Evolutionary conservation across 805 yeast species (phyloP), one percentile per base, ranked within the genome.

Genomic region (Ogataea pini): DNA sequence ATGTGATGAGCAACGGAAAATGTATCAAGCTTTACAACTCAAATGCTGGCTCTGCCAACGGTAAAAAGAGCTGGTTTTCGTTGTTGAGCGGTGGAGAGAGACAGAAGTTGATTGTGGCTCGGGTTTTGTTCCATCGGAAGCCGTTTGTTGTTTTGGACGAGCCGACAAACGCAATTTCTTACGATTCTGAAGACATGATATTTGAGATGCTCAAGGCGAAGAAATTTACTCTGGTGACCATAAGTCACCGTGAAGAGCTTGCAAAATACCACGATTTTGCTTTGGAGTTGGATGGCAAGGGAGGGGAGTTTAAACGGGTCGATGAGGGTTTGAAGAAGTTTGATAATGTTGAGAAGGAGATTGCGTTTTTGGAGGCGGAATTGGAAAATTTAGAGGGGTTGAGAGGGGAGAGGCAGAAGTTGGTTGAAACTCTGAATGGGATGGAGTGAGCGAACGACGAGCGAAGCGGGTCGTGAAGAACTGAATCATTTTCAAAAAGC

Each of bases 21-120:
- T 22, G 17, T n/a, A 50, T 61, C 29, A 45, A 56, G 25, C 55
- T 64, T 17, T 63, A 58, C 38, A 64, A 63, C 49, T 56, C 64
- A 4, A 59, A 57, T 48, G 49, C 50, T 24, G 58, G 61, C 9
- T n/a, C 20, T 54, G 62, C 46, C 20, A 66, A 64, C 29, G 69
- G 66, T 28, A 61, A 60, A 33, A 59, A 60, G 36, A 59, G 48
- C 18, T 90, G 97, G 97, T 84, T 84, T 60, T 95, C 86, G 63
- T 85, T 90, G n/a, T 76, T 90, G 55, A 85, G 94, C 67, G 97
- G 97, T n/a, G 97, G 97, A 48, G 97, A 90, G 65, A 85, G 89
- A 68, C 97, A 90, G 72, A 80, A 96, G 62, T 78, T 90, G 65
- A 82, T 89, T 65, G 86, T 90, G 71, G 96, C 97, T 0, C 76